A percentile compares a stretch with the other conserved stretches of the same genome.
phyloP scores from a whole-genome alignment of 2,329 filamentous ascomycete species.

The Exserohilum rostratum region DNA sequence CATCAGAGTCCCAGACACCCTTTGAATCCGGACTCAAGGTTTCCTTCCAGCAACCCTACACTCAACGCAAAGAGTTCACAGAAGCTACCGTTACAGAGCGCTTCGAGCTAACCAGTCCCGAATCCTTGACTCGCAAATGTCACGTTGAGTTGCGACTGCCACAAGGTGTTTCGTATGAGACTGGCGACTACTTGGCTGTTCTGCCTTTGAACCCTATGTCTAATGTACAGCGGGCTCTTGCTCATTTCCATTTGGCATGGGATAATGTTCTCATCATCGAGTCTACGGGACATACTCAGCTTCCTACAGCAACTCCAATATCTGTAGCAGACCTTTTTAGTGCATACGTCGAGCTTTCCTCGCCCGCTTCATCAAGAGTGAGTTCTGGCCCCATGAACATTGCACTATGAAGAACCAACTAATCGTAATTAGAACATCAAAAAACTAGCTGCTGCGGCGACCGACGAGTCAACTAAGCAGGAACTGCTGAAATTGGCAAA shows the following conservation, averaged over 20 bases:
- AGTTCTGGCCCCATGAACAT: not conserved
- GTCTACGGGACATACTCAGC: not conserved
- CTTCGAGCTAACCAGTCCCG: not conserved
- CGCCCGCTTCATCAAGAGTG: not conserved
- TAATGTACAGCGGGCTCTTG: constrained; percentile 17
- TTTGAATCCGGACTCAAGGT: not conserved
- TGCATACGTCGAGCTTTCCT: not conserved
- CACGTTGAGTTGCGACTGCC: not conserved
- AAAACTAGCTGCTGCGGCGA: not conserved
- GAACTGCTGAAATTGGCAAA: not conserved
- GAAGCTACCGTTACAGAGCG: not conserved
- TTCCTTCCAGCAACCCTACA: not conserved
- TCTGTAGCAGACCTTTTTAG: not conserved
- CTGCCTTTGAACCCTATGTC: constrained; percentile 65
- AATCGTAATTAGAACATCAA: not conserved
- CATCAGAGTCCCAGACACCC: not conserved
- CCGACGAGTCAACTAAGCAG: not conserved
- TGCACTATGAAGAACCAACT: not conserved
- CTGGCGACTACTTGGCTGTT: constrained; percentile 75
- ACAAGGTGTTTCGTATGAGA: constrained; percentile 19
- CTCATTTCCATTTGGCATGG: constrained; percentile 14
- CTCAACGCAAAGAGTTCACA: not conserved
- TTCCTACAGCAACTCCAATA: not conserved
- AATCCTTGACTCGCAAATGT: not conserved
- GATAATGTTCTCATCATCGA: constrained; percentile 3